These are phyloP conservation scores for Xylaria sp. DNA, from an alignment of 2,329 filamentous ascomycete genomes.

Conservation along the genomic window DNA sequence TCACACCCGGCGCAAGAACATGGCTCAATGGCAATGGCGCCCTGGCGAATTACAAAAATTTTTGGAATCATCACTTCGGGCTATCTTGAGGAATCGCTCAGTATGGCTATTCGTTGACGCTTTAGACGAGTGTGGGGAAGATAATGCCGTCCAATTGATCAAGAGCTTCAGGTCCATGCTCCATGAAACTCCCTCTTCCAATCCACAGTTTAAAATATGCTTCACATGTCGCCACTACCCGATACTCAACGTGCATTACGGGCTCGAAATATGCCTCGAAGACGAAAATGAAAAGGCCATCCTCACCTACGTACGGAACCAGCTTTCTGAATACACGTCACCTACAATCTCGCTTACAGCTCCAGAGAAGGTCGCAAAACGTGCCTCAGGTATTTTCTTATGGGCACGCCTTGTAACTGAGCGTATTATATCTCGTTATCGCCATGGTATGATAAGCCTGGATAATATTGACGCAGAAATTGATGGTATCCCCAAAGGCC, in stretches of 20 bases:
- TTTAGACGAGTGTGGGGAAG: not conserved
- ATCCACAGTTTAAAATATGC: not conserved
- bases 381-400: not conserved
- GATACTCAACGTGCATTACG: not conserved
- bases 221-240: conserved; percentile 4
- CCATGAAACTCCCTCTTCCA: not conserved
- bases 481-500: not conserved
- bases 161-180: not conserved
- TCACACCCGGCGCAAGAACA: not conserved
- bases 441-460: not conserved
- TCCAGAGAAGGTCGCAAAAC: too few relatives aligned
- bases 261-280: not conserved
- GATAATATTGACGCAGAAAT: not conserved
- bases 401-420: not conserved
- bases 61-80: not conserved
- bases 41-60: not conserved
- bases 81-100: not conserved
- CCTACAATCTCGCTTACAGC: too few relatives aligned
- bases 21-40: conserved; percentile 2
- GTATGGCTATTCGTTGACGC: conserved; percentile 1
- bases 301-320: not conserved
- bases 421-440: not conserved
- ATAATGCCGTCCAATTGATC: not conserved
- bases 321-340: not conserved
- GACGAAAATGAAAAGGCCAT: not conserved